Percentiles rank a stretch among this genome's conserved stretches.
These are phyloP conservation scores for Fusarium begoniae DNA, from an alignment of 2,329 filamentous ascomycete species.

Conservation along the genomic window DNA sequence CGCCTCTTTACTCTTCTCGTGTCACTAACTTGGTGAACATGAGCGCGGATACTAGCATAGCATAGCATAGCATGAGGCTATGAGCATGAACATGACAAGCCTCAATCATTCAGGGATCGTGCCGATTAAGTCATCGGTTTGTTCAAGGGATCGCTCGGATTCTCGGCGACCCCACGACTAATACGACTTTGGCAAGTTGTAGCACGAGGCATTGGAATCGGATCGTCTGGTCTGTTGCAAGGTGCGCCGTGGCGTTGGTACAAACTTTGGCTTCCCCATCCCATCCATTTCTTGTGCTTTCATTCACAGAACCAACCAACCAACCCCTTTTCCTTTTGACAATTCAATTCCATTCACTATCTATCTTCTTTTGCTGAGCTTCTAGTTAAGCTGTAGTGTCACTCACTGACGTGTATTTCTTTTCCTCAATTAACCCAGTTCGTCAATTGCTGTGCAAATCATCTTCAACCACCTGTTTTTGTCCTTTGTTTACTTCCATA, in stretches of 20 bases:
- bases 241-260: slow-evolving; percentile 28
- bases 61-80: not conserved
- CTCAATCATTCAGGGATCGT: slow-evolving; percentile 8
- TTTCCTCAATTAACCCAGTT: not conserved
- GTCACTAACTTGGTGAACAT: slow-evolving; percentile 3
- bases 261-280: slow-evolving; percentile 26
- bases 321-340: slow-evolving; percentile 23
- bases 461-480: slow-evolving; percentile 2
- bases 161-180: slow-evolving; percentile 32
- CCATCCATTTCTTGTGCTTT: slow-evolving; percentile 14
- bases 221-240: slow-evolving; percentile 30
- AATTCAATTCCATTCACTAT: slow-evolving; percentile 22
- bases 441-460: not conserved
- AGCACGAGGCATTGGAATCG: slow-evolving; percentile 15
- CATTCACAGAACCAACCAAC: slow-evolving; percentile 20
- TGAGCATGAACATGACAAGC: slow-evolving; percentile 21
- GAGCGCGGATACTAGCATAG: not conserved
- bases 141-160: slow-evolving; percentile 28
- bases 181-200: not conserved
- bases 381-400: not conserved
- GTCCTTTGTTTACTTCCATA: slow-evolving; percentile 30
- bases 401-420: not conserved
- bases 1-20: slow-evolving; percentile 28
- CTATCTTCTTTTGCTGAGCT: not conserved
- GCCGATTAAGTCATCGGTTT: slow-evolving; percentile 22